phyloP scores from a whole-genome alignment of 768 basidiomycete species.

The Paxillus involutus region DNA sequence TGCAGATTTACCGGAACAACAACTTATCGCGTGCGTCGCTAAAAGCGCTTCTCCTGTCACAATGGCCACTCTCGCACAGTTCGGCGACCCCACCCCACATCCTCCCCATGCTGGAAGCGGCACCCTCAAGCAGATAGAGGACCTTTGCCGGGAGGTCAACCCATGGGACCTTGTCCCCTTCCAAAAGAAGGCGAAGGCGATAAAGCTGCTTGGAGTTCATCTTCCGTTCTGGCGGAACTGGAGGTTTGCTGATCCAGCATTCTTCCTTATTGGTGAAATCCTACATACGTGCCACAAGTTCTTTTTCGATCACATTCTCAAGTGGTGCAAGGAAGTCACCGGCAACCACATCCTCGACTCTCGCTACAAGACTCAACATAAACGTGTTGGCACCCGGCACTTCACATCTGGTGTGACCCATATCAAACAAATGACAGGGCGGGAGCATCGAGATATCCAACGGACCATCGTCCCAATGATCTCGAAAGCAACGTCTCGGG shows the following conservation, averaged over 20 bases:
- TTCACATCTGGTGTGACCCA: no score
- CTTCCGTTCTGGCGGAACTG: neutral
- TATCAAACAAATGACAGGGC: no score
- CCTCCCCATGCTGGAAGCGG: neutral
- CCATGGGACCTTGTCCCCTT: slow-evolving; percentile 27
- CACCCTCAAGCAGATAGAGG: neutral
- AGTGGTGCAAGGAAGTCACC: no score
- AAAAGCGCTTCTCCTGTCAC: slow-evolving; percentile 12
- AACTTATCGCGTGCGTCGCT: slow-evolving; percentile 8
- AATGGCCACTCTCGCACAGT: slow-evolving; percentile 7
- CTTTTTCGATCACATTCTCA: no score
- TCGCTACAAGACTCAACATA: no score
- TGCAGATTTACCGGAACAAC: slow-evolving; percentile 16
- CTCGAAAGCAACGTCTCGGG: no score
- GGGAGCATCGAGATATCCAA: no score
- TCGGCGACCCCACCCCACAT: slow-evolving; percentile 9
- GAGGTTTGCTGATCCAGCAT: neutral
- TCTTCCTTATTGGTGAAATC: neutral
- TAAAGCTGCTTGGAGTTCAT: neutral
- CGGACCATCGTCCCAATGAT: no score
- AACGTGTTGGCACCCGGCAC: no score
- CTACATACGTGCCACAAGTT: neutral
- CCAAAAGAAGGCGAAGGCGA: neutral
- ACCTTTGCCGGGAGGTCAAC: slow-evolving; percentile 6
- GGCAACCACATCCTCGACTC: no score